phyloP scores from a whole-genome alignment of 106 monocot species.

The Dendrobium chrysotoxum region DNA sequence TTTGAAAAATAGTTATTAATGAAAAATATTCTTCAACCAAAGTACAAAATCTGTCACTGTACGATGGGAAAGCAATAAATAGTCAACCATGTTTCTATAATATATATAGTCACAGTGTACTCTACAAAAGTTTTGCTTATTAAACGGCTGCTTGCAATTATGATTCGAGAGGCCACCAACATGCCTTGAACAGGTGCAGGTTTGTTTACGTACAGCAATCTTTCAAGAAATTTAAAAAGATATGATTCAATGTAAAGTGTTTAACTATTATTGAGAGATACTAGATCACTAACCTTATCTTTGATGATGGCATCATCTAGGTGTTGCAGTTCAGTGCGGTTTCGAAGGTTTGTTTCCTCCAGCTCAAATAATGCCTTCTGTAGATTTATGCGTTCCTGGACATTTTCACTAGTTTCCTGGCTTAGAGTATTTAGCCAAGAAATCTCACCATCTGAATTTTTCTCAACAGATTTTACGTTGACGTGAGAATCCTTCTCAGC shows the following conservation, averaged over 20 bases:
- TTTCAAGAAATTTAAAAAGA: neutral
- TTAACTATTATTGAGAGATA: neutral
- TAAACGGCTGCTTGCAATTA: neutral
- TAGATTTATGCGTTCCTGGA: constrained; percentile 94
- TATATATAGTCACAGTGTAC: neutral
- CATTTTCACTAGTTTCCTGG: constrained; percentile 92
- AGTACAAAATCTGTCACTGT: neutral
- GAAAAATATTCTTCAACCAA: too few species aligned
- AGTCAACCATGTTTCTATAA: neutral
- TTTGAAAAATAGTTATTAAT: too few species aligned
- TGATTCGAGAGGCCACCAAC: neutral
- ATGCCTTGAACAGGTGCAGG: neutral
- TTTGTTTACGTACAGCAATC: neutral
- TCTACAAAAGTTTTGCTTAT: neutral
- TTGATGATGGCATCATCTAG: constrained; percentile 89
- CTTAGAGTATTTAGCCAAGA: constrained; percentile 91
- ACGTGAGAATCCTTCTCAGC: constrained; percentile 89
- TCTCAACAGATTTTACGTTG: constrained; percentile 60
- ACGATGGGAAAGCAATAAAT: neutral
- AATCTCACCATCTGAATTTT: constrained; percentile 66
- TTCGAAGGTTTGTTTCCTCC: constrained; percentile 86
- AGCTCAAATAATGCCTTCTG: constrained; percentile 95
- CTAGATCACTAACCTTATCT: constrained; percentile 43
- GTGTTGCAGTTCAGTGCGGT: constrained; percentile 87
- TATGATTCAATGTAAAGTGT: neutral